Percentiles rank a stretch among this genome's conserved stretches.
Conservation (phyloP, 164 flowering plant species). For the Cinnamomum chago region DNA sequence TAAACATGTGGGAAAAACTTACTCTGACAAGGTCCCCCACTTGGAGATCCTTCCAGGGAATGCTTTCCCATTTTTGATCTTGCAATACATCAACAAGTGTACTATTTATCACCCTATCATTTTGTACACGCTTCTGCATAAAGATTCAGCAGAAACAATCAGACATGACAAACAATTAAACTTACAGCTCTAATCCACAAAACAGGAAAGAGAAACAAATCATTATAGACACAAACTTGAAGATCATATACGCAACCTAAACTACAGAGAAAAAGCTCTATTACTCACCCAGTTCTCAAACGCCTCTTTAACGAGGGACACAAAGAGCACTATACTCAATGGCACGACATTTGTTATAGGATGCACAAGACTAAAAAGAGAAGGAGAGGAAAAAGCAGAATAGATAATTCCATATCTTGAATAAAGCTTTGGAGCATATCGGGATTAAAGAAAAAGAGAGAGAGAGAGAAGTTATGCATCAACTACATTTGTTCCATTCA, state of each 20-base stretch:
- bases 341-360: conserved; percentile 92
- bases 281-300: conserved; percentile 97
- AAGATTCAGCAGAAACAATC: neutral
- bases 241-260: neutral
- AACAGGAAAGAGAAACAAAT: neutral
- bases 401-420: neutral
- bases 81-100: conserved; percentile 63
- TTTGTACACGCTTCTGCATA: conserved; percentile 82
- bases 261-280: neutral
- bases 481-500: neutral
- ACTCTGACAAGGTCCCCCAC: conserved; percentile 93
- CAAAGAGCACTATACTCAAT: conserved; percentile 74
- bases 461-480: too few relatives aligned
- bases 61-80: conserved; percentile 67
- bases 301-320: conserved; percentile 92
- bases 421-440: neutral
- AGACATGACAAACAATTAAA: neutral
- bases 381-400: neutral
- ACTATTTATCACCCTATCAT: conserved; percentile 78
- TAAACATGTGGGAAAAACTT: conserved; percentile 26
- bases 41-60: conserved; percentile 88
- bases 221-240: neutral
- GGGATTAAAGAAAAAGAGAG: neutral
- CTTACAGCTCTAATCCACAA: neutral
- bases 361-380: conserved; percentile 76